Conservation (phyloP, 2,329 filamentous ascomycete species). For the Cordyceps pruinosa region DNA sequence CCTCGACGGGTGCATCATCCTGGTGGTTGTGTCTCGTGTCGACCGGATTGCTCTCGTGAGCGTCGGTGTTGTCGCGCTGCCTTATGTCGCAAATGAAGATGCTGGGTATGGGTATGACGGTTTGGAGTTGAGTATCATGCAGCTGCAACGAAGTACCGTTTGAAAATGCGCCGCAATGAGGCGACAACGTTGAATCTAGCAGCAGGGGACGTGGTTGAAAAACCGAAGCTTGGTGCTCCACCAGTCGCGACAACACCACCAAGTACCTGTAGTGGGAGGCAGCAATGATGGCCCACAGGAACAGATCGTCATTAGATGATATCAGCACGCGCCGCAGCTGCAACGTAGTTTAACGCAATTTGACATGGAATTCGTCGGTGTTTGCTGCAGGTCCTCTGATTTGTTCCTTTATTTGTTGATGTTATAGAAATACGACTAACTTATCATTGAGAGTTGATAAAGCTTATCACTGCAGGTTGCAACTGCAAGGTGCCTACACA, state of each 20-base stretch:
- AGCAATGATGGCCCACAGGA: too few species aligned
- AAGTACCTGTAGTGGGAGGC: too few species aligned
- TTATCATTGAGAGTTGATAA: too few species aligned
- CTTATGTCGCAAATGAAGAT: background rate
- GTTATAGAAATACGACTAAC: too few species aligned
- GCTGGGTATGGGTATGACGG: background rate
- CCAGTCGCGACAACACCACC: background rate
- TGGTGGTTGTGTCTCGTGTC: constrained; percentile 19
- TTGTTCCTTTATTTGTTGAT: background rate
- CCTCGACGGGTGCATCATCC: constrained; percentile 76
- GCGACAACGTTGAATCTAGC: background rate
- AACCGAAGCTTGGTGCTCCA: constrained; percentile 11
- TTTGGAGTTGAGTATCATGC: too few species aligned
- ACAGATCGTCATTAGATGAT: too few species aligned
- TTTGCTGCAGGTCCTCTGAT: too few species aligned
- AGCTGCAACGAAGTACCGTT: background rate
- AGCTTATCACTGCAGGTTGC: too few species aligned
- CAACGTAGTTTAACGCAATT: too few species aligned
- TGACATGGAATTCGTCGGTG: too few species aligned
- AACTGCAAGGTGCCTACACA: too few species aligned
- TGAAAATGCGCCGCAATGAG: background rate
- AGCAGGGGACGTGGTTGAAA: constrained; percentile 1
- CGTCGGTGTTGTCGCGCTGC: background rate
- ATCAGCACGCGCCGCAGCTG: too few species aligned
- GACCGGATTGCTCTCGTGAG: background rate